Conservation (phyloP, 176 grass and related monocot species). For the Avena atlantica region DNA sequence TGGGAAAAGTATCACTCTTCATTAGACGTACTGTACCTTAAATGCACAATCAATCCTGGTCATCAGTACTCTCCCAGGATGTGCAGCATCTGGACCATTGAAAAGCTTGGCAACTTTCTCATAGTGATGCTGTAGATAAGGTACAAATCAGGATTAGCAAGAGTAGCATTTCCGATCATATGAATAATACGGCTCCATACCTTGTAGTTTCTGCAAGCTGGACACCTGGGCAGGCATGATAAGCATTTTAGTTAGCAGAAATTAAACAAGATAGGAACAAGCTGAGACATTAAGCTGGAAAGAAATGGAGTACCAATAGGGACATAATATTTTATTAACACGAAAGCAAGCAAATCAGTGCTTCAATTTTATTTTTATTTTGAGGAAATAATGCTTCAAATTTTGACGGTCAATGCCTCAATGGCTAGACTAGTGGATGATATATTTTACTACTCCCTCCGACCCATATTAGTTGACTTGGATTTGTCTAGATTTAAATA, state of each 20-base stretch:
- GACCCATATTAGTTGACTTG: no score
- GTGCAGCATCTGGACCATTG: constrained; percentile 73
- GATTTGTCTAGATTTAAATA: no score
- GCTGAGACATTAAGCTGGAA: neutral
- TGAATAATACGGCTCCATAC: constrained; percentile 43
- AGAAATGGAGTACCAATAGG: constrained; percentile 8
- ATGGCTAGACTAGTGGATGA: neutral
- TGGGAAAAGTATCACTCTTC: neutral
- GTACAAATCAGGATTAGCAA: constrained; percentile 16
- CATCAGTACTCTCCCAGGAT: constrained; percentile 78
- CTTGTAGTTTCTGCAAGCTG: constrained; percentile 97
- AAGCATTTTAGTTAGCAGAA: constrained; percentile 35
- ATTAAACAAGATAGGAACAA: constrained; percentile 19
- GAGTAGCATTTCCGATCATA: constrained; percentile 18
- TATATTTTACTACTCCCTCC: neutral
- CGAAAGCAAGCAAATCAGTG: neutral
- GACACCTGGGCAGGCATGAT: constrained; percentile 72
- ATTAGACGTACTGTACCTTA: constrained; percentile 64
- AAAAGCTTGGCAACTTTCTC: constrained; percentile 95
- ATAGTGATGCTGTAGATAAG: constrained; percentile 71
- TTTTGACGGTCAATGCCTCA: no score
- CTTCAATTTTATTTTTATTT: no score
- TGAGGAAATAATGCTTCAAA: no score
- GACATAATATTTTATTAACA: neutral
- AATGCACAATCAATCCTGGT: constrained; percentile 81